Percentiles rank a stretch among this genome's conserved stretches.
phyloP scores from a whole-genome alignment of 192 early-diverging fungal species.

The Globomyces pollinis-pini region DNA sequence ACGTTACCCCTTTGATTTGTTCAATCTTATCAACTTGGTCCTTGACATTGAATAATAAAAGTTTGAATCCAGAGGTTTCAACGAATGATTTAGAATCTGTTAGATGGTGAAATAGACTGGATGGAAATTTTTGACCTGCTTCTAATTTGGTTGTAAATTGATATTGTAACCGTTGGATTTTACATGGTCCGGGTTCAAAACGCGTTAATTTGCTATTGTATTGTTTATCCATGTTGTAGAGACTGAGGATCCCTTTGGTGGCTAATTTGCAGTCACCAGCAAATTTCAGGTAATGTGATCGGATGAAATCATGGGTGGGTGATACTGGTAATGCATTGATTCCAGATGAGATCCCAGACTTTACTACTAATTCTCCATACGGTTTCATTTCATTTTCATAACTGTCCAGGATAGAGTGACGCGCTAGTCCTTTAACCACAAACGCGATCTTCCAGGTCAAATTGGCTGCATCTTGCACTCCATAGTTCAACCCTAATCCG shows the following conservation, averaged over 20 bases:
- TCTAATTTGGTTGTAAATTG: neutral
- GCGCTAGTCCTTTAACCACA: constrained; percentile 14
- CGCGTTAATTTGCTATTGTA: neutral
- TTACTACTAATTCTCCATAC: neutral
- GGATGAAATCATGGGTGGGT: too few species aligned
- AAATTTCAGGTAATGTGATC: too few species aligned
- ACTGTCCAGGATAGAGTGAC: neutral
- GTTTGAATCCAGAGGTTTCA: neutral
- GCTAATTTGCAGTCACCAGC: too few species aligned
- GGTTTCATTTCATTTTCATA: neutral
- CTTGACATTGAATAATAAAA: too few species aligned
- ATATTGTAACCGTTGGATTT: neutral
- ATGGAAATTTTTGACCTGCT: neutral
- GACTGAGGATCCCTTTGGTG: neutral
- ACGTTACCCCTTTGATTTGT: too few species aligned
- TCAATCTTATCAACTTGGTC: too few species aligned
- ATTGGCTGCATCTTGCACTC: constrained; percentile 34
- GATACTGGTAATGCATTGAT: neutral
- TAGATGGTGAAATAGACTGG: neutral
- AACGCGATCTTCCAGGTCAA: constrained; percentile 37
- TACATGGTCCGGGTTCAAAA: neutral
- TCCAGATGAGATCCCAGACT: neutral
- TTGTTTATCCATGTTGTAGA: too few species aligned
- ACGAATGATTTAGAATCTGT: neutral
- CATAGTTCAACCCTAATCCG: constrained; percentile 34